Evolutionary conservation across 345 rosid genomes (phyloP).

Genomic region (Triadica sebifera): DNA sequence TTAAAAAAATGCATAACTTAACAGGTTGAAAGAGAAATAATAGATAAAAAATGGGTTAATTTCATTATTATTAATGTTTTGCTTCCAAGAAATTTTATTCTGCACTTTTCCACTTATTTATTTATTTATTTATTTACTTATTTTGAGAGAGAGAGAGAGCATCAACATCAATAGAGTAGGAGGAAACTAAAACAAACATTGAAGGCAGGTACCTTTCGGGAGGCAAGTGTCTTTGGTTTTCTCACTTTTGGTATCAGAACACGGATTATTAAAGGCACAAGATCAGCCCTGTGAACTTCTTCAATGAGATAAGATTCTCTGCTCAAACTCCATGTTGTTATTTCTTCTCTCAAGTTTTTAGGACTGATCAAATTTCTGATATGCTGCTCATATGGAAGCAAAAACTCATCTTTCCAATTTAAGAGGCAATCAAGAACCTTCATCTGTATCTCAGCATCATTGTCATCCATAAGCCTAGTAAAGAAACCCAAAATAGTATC

Average conservation of each 20-base stretch:
- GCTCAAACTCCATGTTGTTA: constrained; percentile 83
- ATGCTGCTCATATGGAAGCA: constrained; percentile 69
- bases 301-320: constrained; percentile 52
- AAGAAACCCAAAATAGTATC: constrained; percentile 21
- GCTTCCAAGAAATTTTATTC: background rate
- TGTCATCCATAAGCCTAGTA: constrained; percentile 81
- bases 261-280: constrained; percentile 61
- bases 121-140: background rate
- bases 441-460: constrained; percentile 75
- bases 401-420: constrained; percentile 67
- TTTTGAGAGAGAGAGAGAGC: background rate
- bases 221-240: constrained; percentile 69
- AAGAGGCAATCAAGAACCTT: constrained; percentile 82
- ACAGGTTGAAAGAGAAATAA: background rate
- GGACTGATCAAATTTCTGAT: constrained; percentile 75
- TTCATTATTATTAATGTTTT: background rate
- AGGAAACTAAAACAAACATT: background rate
- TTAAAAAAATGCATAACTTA: background rate
- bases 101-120: background rate
- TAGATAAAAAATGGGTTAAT: background rate
- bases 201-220: constrained; percentile 61
- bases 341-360: constrained; percentile 69
- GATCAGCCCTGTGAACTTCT: constrained; percentile 57
- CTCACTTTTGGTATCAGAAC: constrained; percentile 84
- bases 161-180: background rate